A percentile compares a stretch with the other conserved stretches of the same genome.
Conservation (phyloP, 202 grass and related monocot species). For the Hordeum pubiflorum region DNA sequence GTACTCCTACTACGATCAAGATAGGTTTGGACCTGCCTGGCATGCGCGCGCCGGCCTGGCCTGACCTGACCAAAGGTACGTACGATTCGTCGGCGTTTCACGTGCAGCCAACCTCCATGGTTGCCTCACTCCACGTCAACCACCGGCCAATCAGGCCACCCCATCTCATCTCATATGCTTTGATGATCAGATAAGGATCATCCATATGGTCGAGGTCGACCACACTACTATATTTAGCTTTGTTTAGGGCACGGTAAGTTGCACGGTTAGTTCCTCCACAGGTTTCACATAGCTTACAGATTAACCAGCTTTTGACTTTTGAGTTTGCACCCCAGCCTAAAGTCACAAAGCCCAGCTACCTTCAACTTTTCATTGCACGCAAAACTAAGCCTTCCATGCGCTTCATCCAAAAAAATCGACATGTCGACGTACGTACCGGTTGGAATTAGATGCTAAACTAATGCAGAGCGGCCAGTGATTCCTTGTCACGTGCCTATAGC, state of each 20-base stretch:
- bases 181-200: slow-evolving; percentile 58
- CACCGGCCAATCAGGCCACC: slow-evolving; percentile 3
- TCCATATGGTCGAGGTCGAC: not conserved
- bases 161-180: not conserved
- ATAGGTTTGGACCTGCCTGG: slow-evolving; percentile 27
- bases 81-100: slow-evolving; percentile 30
- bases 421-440: not conserved
- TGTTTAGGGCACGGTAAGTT: not conserved
- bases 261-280: too few relatives aligned
- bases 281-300: too few relatives aligned
- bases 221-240: not conserved
- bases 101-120: slow-evolving; percentile 24
- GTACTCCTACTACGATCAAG: not conserved
- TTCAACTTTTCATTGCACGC: not conserved
- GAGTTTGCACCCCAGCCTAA: not conserved
- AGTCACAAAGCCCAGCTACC: not conserved
- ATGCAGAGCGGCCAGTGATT: slow-evolving; percentile 13
- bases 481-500: slow-evolving; percentile 30
- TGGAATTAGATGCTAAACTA: slow-evolving; percentile 23
- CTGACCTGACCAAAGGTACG: slow-evolving; percentile 19
- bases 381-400: not conserved
- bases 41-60: not conserved
- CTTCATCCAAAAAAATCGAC: not conserved
- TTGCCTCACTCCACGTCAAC: not conserved
- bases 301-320: not conserved